Conservation (phyloP, 1,284 basidiomycete genomes). For the Ustilago trichophora region DNA sequence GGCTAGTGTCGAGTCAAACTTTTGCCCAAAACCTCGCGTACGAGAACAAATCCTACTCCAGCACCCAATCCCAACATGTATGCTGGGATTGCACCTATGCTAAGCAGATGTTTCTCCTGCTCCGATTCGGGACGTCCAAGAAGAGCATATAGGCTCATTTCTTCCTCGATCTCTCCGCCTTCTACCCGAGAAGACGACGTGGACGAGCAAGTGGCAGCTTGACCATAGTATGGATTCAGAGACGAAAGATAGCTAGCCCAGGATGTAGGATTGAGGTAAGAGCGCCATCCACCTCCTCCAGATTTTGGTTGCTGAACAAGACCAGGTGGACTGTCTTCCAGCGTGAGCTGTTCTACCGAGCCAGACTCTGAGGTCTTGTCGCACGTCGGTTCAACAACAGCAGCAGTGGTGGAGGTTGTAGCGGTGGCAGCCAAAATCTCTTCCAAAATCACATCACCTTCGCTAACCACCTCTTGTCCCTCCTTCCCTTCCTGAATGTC, state of each 20-base stretch:
- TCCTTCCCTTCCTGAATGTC: not conserved
- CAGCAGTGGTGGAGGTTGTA: not conserved
- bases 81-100: slow-evolving; percentile 50
- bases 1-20: no score
- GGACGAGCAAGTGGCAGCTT: not conserved
- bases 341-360: no score
- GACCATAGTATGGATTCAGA: slow-evolving; percentile 37
- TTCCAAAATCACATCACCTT: slow-evolving; percentile 10
- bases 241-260: slow-evolving; percentile 38
- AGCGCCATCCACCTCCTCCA: not conserved
- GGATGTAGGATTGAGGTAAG: not conserved
- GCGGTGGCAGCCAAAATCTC: slow-evolving; percentile 3
- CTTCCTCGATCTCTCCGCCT: no score
- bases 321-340: no score
- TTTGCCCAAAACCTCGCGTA: slow-evolving; percentile 37
- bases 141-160: slow-evolving; percentile 19
- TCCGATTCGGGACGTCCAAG: slow-evolving; percentile 23
- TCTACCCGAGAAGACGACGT: no score
- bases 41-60: slow-evolving; percentile 50
- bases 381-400: no score
- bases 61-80: slow-evolving; percentile 54
- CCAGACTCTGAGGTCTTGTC: no score
- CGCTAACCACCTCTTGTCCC: no score
- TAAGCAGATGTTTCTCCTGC: slow-evolving; percentile 19
- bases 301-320: no score